Conservation (phyloP, 352 stramenopile species). For the Phytophthora colocasiae region DNA sequence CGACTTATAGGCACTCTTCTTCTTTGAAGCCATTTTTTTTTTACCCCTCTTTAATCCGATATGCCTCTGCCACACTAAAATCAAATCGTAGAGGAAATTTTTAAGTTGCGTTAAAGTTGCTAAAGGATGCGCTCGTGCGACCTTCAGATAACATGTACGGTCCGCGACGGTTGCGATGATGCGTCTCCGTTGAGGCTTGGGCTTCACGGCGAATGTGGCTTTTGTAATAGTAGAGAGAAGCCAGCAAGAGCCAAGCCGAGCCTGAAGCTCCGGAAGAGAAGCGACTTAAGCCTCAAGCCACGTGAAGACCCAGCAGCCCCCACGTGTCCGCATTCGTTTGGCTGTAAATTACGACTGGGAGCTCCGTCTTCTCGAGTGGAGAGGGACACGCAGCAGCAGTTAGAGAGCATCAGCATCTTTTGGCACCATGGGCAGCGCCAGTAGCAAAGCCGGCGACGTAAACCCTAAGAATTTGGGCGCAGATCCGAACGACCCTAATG, state of each 20-base stretch:
- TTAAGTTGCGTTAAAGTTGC: background rate
- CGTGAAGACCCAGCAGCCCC: background rate
- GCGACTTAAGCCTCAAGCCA: slow-evolving; percentile 9
- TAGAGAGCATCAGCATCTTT: slow-evolving; percentile 7
- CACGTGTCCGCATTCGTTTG: too few relatives aligned
- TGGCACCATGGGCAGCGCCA: slow-evolving; percentile 77
- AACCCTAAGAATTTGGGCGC: slow-evolving; percentile 82
- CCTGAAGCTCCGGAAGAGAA: slow-evolving; percentile 23
- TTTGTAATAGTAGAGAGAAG: slow-evolving; percentile 40
- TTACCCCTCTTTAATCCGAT: background rate
- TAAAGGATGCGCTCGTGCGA: background rate
- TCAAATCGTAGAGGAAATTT: background rate
- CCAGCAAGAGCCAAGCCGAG: slow-evolving; percentile 18
- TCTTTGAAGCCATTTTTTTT: background rate
- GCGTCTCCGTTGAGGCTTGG: slow-evolving; percentile 25
- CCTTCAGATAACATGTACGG: slow-evolving; percentile 2
- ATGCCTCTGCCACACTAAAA: background rate
- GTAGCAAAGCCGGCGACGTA: slow-evolving; percentile 82
- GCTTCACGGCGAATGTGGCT: slow-evolving; percentile 29
- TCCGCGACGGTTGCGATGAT: slow-evolving; percentile 13
- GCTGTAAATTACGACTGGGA: slow-evolving; percentile 20
- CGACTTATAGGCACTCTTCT: slow-evolving; percentile 61
- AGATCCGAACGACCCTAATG: slow-evolving; percentile 50
- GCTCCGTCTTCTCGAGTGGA: slow-evolving; percentile 19
- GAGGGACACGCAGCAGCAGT: slow-evolving; percentile 14